These are phyloP conservation scores for Fraxinus nigra DNA, from an alignment of 305 asterid genomes.

Conservation along the genomic window DNA sequence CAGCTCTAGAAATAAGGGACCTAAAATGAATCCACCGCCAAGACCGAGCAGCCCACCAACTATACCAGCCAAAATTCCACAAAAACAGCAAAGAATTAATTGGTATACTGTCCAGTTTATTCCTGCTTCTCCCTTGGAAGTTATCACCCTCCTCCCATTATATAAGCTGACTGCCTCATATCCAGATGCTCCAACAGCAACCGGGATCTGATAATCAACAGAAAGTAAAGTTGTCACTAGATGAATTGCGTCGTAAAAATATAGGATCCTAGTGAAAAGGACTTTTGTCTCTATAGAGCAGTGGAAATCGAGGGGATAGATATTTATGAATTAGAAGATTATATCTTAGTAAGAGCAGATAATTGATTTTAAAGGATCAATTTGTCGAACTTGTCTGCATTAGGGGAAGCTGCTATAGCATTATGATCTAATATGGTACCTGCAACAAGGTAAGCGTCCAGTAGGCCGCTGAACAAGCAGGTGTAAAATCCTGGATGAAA, in stretches of 20 bases:
- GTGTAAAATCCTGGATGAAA: conserved; percentile 44
- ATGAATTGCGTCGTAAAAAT: not conserved
- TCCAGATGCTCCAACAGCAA: conserved; percentile 60
- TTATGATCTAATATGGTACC: conserved; percentile 34
- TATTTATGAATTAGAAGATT: not conserved
- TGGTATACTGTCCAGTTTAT: conserved; percentile 46
- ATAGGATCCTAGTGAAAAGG: not conserved
- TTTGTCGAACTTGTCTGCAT: not conserved
- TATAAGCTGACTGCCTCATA: conserved; percentile 59
- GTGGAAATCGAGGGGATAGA: not conserved
- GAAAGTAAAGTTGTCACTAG: not conserved
- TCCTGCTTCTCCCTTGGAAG: conserved; percentile 47
- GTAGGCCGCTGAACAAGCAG: conserved; percentile 53
- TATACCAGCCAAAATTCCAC: conserved; percentile 67
- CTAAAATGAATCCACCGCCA: conserved; percentile 75
- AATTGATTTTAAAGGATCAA: not conserved
- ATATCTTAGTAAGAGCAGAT: not conserved
- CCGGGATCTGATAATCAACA: conserved; percentile 47
- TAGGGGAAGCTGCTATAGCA: not conserved
- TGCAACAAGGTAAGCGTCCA: conserved; percentile 62
- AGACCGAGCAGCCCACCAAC: conserved; percentile 82
- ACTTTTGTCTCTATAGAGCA: not conserved
- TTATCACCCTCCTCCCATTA: conserved; percentile 49
- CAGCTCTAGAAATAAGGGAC: conserved; percentile 68
- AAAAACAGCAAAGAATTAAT: conserved; percentile 52